phyloP scores from a whole-genome alignment of 495 filamentous ascomycete genomes.

The Penicillium parvum region DNA sequence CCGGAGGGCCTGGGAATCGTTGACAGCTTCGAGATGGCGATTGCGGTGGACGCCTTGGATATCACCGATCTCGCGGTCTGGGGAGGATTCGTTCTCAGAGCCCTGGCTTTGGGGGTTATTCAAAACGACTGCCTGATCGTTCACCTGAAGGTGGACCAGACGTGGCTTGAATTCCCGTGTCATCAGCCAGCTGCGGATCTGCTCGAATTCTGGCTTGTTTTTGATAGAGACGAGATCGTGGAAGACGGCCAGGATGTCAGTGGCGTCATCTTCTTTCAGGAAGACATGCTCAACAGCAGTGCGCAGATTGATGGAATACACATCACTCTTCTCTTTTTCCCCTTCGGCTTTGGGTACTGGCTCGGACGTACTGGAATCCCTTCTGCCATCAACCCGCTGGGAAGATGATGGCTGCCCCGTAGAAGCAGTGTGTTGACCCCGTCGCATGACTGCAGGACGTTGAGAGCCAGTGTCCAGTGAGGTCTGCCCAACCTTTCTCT shows the following conservation, averaged over 20 bases:
- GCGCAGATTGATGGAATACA: background rate
- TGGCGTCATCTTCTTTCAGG: background rate
- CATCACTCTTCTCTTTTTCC: background rate
- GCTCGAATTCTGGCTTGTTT: background rate
- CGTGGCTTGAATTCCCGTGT: slow-evolving; percentile 5
- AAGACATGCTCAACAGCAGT: background rate
- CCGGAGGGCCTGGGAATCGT: background rate
- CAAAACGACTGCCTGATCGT: too few relatives aligned
- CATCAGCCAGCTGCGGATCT: slow-evolving; percentile 1
- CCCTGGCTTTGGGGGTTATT: background rate
- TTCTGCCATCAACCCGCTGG: too few relatives aligned
- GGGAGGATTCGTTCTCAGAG: background rate
- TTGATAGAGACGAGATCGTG: background rate
- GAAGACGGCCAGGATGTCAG: background rate
- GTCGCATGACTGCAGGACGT: background rate
- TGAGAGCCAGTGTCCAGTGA: too few relatives aligned
- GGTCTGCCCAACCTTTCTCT: too few relatives aligned
- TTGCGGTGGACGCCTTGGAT: background rate
- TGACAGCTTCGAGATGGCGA: background rate
- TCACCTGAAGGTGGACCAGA: background rate
- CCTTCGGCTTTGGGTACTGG: background rate
- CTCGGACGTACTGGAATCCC: too few relatives aligned
- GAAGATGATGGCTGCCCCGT: background rate
- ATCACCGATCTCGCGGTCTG: background rate
- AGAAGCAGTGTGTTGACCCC: too few relatives aligned